Conservation (phyloP, 2,329 filamentous ascomycete species). For the Ceratocystis cacaofunesta region DNA sequence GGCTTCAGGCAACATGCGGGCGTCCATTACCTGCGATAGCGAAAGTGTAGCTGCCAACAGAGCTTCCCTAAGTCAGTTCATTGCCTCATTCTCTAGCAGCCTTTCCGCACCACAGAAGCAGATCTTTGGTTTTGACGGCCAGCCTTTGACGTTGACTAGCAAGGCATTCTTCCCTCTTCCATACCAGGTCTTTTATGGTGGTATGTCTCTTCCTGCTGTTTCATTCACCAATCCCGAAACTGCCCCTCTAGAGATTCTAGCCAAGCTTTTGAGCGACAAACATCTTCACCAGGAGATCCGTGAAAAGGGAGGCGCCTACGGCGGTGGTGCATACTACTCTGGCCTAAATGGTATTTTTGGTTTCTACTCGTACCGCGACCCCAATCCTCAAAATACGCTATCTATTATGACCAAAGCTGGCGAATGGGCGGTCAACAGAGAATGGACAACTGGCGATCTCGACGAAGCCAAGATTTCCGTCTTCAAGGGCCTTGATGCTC, state of each 20-base stretch:
- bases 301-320: constrained; percentile 93
- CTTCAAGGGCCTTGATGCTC: constrained; percentile 85
- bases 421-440: constrained; percentile 63
- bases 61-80: constrained; percentile 52
- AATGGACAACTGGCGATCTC: constrained; percentile 71
- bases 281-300: constrained; percentile 94
- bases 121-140: constrained; percentile 11
- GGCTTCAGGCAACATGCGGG: constrained; percentile 52
- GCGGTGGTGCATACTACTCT: constrained; percentile 72
- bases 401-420: constrained; percentile 73
- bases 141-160: constrained; percentile 21
- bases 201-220: constrained; percentile 64
- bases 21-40: constrained; percentile 70
- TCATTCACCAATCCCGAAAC: constrained; percentile 64
- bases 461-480: constrained; percentile 93
- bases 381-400: constrained; percentile 80
- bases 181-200: constrained; percentile 94
- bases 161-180: constrained; percentile 88
- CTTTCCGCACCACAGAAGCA: constrained; percentile 3
- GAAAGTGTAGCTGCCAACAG: constrained; percentile 60
- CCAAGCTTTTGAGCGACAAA: constrained; percentile 88
- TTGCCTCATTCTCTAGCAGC: constrained; percentile 7
- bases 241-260: constrained; percentile 72
- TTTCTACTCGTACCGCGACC: constrained; percentile 93
- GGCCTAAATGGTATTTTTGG: constrained; percentile 75